Base-by-base conservation (phyloP, 306 rosid genomes). In the Trichosanthes truncata region DNA sequence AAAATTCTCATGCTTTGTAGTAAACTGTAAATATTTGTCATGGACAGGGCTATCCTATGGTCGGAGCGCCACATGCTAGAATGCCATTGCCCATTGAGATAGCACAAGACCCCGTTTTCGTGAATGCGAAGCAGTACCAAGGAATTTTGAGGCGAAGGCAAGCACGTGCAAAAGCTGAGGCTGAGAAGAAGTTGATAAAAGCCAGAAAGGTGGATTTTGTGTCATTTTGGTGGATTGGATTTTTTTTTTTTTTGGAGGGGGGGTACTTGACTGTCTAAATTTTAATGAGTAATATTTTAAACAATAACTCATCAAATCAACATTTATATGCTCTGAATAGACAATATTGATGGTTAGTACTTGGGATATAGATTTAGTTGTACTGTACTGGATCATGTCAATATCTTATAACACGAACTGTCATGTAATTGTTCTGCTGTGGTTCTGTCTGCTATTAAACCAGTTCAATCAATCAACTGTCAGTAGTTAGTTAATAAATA, bases 91-190 rank as follows among this genome's bases (percentile, higher is more conserved):
- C 97, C 69, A 95, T 89, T 48, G 99, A 95, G 89, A 90, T 93
- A 92, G 88, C 97, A 69, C 99, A 95, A 75, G 99, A 95, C 78
- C 99, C 99, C 79, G 99, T 95, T 60, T 95, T 90, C 79, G 99
- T 95, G 83, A 95, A 95, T 78, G 99, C 99, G 29, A 95, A 95
- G 77, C 99, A 95, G 80, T 95, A 93, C 97, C 97, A 90, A 84
- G 99, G 97, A 79, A 95, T 95, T 88, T 88, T 95, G 67, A 88
- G 99, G 93, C 90, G 97, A 62, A 91, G 99, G 85, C 94, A 93
- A 83, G 99, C 99, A 73, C 97, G 97, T 45, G 98, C 99, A 21
- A 95, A 95, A 84, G 99, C 99, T 36, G 99, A 95, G 87, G 94
- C 90, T 77, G 97, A 93, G 84, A 93, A 23, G 92, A 95, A 93